phyloP scores from a whole-genome alignment of 805 yeast species.

The Vanderwaltozyma verrucispora region DNA sequence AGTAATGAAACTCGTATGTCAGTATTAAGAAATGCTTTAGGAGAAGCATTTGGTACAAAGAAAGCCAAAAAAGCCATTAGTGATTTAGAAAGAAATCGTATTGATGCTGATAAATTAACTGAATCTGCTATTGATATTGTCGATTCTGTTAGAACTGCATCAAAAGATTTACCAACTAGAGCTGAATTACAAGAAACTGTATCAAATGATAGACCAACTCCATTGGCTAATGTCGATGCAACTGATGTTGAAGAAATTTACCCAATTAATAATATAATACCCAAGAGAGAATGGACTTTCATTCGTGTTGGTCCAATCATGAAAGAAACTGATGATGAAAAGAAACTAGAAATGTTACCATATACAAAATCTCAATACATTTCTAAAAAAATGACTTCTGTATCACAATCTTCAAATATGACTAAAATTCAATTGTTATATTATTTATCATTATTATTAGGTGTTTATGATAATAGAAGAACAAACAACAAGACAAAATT shows the following conservation, averaged over 20 bases:
- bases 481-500: slow-evolving; percentile 48
- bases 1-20: slow-evolving; percentile 38
- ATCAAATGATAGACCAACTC: slow-evolving; percentile 72
- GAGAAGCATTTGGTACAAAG: slow-evolving; percentile 95
- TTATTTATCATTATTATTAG: slow-evolving; percentile 70
- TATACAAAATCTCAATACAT: slow-evolving; percentile 47
- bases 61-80: slow-evolving; percentile 86
- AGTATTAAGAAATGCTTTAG: slow-evolving; percentile 70
- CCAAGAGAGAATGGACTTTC: slow-evolving; percentile 49
- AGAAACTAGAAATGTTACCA: slow-evolving; percentile 52
- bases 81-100: slow-evolving; percentile 69
- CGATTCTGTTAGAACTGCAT: slow-evolving; percentile 62
- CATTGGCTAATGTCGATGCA: slow-evolving; percentile 67
- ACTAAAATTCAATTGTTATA: slow-evolving; percentile 61
- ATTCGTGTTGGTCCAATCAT: slow-evolving; percentile 57
- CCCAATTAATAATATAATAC: slow-evolving; percentile 61
- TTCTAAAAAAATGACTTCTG: slow-evolving; percentile 34
- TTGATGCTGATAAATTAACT: slow-evolving; percentile 74
- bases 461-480: slow-evolving; percentile 68
- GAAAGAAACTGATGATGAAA: slow-evolving; percentile 40
- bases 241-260: slow-evolving; percentile 74
- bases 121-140: slow-evolving; percentile 71
- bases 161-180: slow-evolving; percentile 64
- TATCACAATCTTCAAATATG: slow-evolving; percentile 37
- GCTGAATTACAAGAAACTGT: slow-evolving; percentile 48